phyloP scores from a whole-genome alignment of 1,284 basidiomycete species.

The Bjerkandera adusta region DNA sequence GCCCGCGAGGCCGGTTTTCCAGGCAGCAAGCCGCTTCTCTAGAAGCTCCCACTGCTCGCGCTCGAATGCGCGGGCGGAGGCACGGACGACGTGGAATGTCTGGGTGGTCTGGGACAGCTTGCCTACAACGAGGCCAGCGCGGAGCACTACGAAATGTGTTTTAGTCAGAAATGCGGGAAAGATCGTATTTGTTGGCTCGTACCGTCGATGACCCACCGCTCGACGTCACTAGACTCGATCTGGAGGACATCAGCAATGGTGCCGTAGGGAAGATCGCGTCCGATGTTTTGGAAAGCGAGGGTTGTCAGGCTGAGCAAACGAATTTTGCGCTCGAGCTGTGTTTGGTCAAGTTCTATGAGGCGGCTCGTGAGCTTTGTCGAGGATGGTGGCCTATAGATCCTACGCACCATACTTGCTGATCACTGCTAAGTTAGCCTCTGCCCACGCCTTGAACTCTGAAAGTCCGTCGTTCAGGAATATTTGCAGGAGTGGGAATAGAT shows the following conservation, averaged over 20 bases:
- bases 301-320: conserved; percentile 79
- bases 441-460: conserved; percentile 66
- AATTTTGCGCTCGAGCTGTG: conserved; percentile 77
- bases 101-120: conserved; percentile 85
- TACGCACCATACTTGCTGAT: conserved; percentile 63
- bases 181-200: conserved; percentile 21
- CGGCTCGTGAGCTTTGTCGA: conserved; percentile 2
- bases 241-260: conserved; percentile 71
- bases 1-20: conserved; percentile 72
- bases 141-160: conserved; percentile 62
- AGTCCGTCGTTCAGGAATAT: conserved; percentile 73
- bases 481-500: conserved; percentile 66
- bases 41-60: conserved; percentile 80
- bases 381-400: conserved; percentile 16
- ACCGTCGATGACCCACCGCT: conserved; percentile 94
- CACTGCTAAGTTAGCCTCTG: conserved; percentile 45
- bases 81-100: conserved; percentile 73
- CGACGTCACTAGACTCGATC: conserved; percentile 71
- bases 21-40: conserved; percentile 75
- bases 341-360: conserved; percentile 47
- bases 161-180: conserved; percentile 2
- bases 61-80: conserved; percentile 79
- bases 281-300: conserved; percentile 75
- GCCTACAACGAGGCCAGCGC: conserved; percentile 77
- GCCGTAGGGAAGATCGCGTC: conserved; percentile 74